A percentile compares a stretch with the other conserved stretches of the same genome.
Conservation (phyloP, 805 yeast genomes). For the Myxozyma udenii region DNA sequence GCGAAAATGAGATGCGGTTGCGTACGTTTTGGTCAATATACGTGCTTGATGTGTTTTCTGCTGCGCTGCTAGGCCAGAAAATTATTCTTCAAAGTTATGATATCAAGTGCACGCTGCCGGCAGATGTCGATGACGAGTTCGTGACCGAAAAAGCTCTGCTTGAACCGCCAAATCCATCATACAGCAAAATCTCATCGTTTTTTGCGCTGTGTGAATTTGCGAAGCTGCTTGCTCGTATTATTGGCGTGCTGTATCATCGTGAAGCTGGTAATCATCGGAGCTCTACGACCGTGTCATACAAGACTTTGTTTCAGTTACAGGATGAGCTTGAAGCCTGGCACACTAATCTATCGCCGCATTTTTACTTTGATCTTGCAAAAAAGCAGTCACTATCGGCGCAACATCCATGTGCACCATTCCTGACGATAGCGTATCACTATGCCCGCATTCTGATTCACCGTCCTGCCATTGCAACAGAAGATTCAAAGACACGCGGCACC, state of each 20-base stretch:
- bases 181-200: conserved; percentile 25
- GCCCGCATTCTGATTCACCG: conserved; percentile 62
- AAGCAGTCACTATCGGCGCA: background rate
- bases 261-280: background rate
- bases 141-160: conserved; percentile 23
- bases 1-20: conserved; percentile 80
- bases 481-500: conserved; percentile 26
- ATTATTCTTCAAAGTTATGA: conserved; percentile 74
- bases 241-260: conserved; percentile 49
- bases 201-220: conserved; percentile 22
- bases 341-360: conserved; percentile 57
- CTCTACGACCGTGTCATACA: conserved; percentile 11
- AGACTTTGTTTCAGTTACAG: conserved; percentile 44
- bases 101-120: conserved; percentile 80
- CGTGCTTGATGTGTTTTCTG: conserved; percentile 68
- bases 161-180: conserved; percentile 34
- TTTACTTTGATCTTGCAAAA: conserved; percentile 54
- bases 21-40: conserved; percentile 82
- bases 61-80: conserved; percentile 79
- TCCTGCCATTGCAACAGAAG: conserved; percentile 43
- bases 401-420: conserved; percentile 38
- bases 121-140: conserved; percentile 34
- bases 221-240: conserved; percentile 60
- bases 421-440: conserved; percentile 58
- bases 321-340: conserved; percentile 77